A percentile compares a stretch with the other conserved stretches of the same genome.
Evolutionary conservation across 257 asterid species (phyloP).

Genomic region (Solanum virginianum): DNA sequence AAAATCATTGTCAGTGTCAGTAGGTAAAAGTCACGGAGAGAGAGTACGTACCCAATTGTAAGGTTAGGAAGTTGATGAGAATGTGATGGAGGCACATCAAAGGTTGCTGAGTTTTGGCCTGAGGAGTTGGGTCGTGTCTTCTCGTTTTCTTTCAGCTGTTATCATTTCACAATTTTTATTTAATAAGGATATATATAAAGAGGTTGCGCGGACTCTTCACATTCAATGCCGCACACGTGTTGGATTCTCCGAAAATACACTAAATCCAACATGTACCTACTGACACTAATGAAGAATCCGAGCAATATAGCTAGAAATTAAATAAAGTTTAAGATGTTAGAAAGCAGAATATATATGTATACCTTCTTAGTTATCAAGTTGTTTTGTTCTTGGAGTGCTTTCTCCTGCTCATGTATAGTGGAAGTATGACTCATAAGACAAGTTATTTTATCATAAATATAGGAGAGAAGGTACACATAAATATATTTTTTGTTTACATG

Average conservation of each 20-base stretch:
- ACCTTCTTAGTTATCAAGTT: constrained; percentile 46
- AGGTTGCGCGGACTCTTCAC: no score
- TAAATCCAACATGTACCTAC: no score
- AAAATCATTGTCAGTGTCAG: no score
- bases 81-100: constrained; percentile 1
- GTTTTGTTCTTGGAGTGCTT: constrained; percentile 43
- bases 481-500: neutral
- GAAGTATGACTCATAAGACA: neutral
- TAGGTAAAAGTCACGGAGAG: neutral
- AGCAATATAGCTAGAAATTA: neutral
- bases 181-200: neutral
- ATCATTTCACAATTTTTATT: neutral
- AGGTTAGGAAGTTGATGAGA: constrained; percentile 11
- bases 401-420: constrained; percentile 37
- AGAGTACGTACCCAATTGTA: constrained; percentile 23
- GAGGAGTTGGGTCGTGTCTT: constrained; percentile 12
- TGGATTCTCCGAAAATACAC: no score
- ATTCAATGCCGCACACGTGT: no score
- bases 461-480: neutral
- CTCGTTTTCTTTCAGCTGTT: constrained; percentile 34
- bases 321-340: neutral
- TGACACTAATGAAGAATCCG: no score
- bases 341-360: neutral
- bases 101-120: constrained; percentile 3
- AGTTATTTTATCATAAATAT: neutral